A percentile compares a stretch with the other conserved stretches of the same genome.
These are phyloP conservation scores for Paramyrothecium sp. DNA, from an alignment of 2,329 filamentous ascomycete genomes.

Conservation along the genomic window DNA sequence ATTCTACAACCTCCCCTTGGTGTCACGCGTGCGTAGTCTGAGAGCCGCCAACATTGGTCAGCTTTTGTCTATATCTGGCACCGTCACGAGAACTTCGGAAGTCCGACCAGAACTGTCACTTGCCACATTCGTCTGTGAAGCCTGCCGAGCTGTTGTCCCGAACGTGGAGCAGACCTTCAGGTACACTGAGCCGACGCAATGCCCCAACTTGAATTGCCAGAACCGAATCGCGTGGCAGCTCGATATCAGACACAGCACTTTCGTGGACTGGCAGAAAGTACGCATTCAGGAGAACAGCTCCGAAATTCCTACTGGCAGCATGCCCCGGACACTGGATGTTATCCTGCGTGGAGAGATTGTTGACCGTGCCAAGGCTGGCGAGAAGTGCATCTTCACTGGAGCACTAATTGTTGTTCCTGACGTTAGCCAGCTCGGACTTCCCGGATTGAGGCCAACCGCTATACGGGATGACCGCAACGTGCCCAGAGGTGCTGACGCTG, in stretches of 20 bases:
- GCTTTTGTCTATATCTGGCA: conserved; percentile 92
- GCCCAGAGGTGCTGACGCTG: conserved; percentile 72
- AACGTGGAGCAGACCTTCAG: conserved; percentile 97
- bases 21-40: conserved; percentile 81
- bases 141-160: conserved; percentile 77
- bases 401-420: conserved; percentile 95
- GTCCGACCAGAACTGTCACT: conserved; percentile 90
- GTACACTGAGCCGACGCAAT: conserved; percentile 95
- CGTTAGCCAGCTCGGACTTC: conserved; percentile 89
- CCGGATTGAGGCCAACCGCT: conserved; percentile 79
- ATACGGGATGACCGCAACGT: conserved; percentile 78
- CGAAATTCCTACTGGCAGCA: conserved; percentile 96
- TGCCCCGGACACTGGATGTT: conserved; percentile 97
- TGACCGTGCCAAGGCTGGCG: conserved; percentile 92
- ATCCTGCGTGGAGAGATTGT: conserved; percentile 97
- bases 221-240: conserved; percentile 93
- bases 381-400: conserved; percentile 97
- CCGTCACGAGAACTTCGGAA: conserved; percentile 94
- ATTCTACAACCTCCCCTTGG: conserved; percentile 88
- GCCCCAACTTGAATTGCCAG: conserved; percentile 81
- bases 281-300: conserved; percentile 98
- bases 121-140: conserved; percentile 89
- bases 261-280: conserved; percentile 99
- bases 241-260: conserved; percentile 96
- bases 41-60: conserved; percentile 90